Base-by-base conservation (phyloP, 2,329 filamentous ascomycete species). In the Elsinoe arachidis region DNA sequence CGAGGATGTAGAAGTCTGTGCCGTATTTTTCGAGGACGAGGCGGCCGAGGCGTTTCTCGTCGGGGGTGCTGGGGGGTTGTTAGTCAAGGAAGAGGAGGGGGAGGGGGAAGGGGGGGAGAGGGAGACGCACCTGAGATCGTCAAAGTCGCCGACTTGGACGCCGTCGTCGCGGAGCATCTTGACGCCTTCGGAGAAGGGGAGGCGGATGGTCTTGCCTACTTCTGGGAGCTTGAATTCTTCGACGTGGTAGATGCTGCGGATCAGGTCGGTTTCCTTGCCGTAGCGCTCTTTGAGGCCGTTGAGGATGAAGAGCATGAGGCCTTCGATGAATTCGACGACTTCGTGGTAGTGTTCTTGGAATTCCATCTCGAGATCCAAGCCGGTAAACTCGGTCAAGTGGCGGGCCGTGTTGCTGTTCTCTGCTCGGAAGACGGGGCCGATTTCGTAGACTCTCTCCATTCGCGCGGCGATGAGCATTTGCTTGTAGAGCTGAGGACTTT, bases 1-100 rank as follows among this genome's bases (percentile, higher is more conserved):
- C 92, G 61, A 99, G 81, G 19, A 95, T 86, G 76, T 96, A 97
- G 76, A 97, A 97, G 76, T 99, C 93, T 60, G 90, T 93, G 69
- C 87, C 82, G 80, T 87, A 96, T 75, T 96, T 96, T 66, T 88
- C 80, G 58, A 88, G 86, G 63, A 97, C 83, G 49, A 97, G 79
- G 23, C 84, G 85, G 58, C 93, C 93, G 7, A 97, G 84, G n/a
- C 86, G 88, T 74, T 91, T 91, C 72, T 93, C 88, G 68, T 92
- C 86, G 0, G 88, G 84, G 0, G 88, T 93, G 68, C 74, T 77
- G 54, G 15, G 34, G 19, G 14, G 19, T 3, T 5, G 34, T 56
- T 33, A 56, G 41, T 38, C 21, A 19, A 56, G 10, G 23, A 33
- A 34, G n/a, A 26, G 23, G 38, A 34, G n/a, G 33, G 39, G 47